These are phyloP conservation scores for Apophysomyces ossiformis DNA, from an alignment of 371 early-diverging fungal species.

Conservation along the genomic window DNA sequence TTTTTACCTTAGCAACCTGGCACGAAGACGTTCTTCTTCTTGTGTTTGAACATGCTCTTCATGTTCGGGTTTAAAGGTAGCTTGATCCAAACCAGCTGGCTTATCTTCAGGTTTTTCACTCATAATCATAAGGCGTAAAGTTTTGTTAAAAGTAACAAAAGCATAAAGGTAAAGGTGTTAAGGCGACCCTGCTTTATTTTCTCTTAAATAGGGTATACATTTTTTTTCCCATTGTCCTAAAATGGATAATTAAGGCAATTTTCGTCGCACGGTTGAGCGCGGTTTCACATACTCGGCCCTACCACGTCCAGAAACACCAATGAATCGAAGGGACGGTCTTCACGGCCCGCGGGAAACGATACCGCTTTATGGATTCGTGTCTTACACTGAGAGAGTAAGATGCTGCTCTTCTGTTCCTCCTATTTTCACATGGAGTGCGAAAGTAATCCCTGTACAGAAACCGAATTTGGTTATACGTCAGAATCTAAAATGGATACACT, in stretches of 20 bases:
- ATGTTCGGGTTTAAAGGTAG: background rate
- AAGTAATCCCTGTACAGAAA: no score
- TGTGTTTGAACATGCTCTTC: background rate
- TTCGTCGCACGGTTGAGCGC: background rate
- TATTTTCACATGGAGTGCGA: no score
- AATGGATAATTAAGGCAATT: background rate
- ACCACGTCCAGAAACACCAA: no score
- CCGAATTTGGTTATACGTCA: no score
- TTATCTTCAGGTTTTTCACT: background rate
- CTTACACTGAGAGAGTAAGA: no score
- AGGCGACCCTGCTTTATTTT: background rate
- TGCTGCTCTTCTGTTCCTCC: no score
- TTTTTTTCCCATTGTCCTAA: background rate
- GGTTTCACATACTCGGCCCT: background rate
- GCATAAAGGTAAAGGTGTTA: background rate
- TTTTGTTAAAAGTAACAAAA: background rate
- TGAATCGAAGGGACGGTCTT: no score
- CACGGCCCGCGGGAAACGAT: no score
- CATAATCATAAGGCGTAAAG: background rate
- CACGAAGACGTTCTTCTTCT: conserved; percentile 1
- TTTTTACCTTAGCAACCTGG: background rate
- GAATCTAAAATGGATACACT: no score
- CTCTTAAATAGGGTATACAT: background rate
- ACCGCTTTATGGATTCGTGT: no score
- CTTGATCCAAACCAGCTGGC: background rate